phyloP scores from a whole-genome alignment of 768 basidiomycete genomes.

The Gymnopilus junonius region DNA sequence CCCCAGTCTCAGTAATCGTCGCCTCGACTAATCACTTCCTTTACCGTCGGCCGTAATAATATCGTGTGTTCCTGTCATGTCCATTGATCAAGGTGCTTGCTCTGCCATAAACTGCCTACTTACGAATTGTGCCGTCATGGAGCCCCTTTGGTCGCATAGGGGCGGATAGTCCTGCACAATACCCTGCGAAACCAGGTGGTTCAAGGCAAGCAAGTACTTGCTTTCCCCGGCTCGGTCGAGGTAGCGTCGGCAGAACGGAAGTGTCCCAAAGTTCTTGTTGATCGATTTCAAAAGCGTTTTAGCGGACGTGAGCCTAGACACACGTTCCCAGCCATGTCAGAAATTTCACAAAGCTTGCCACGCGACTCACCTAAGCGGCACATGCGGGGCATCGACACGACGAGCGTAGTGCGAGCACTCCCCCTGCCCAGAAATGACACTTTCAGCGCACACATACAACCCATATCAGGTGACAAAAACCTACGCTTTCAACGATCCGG shows the following conservation, averaged over 20 bases:
- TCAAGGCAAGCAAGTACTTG: conserved; percentile 92
- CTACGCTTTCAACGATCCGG: conserved; percentile 79
- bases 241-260: conserved; percentile 96
- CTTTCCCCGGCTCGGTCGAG: conserved; percentile 92
- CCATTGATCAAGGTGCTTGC: neutral
- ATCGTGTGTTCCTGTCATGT: conserved; percentile 79
- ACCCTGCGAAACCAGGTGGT: conserved; percentile 85
- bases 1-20: conserved; percentile 66
- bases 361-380: conserved; percentile 67
- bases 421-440: conserved; percentile 52
- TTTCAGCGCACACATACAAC: neutral
- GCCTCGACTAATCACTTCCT: conserved; percentile 84
- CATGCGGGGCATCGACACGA: conserved; percentile 68
- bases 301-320: conserved; percentile 73
- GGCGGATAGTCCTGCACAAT: conserved; percentile 95
- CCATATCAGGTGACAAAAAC: conserved; percentile 15
- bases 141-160: conserved; percentile 79
- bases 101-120: conserved; percentile 20
- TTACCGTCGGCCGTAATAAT: conserved; percentile 79
- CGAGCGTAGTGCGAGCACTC: conserved; percentile 94
- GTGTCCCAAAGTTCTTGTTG: conserved; percentile 90
- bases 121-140: conserved; percentile 95
- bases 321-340: neutral
- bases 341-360: neutral
- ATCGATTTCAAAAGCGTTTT: conserved; percentile 87